Base-by-base conservation (phyloP, 805 yeast species). In the Candida tammaniensis region DNA sequence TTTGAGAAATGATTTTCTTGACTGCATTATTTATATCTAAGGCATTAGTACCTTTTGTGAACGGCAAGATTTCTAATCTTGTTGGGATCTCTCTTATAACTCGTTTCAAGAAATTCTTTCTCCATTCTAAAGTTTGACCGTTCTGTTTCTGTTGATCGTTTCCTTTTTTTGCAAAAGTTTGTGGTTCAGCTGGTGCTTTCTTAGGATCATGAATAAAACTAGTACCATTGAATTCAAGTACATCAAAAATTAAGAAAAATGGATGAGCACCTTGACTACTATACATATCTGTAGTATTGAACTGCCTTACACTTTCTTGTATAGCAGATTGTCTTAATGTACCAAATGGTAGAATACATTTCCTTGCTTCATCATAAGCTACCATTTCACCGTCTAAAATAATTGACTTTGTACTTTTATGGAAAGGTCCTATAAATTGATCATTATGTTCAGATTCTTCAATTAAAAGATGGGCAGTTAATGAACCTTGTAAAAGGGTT, bases 311-410 rank as follows among this genome's bases (percentile, higher is more conserved):
- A 16, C 74, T 54, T 31, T 72, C 78, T 44, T 74, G 76, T 4
- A 73, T 51, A 0, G 91, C 91, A 11, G 85, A 73, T 4, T 82
- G 69, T 51, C 85, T 84, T 18, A 93, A 72, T 1, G 84, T 73
- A 0, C 95, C 94, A 62, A 86, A 86, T 0, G 96, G 95, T 15
- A 88, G 61, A 4, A 86, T 67, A 1, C 61, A 60, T 22, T 72
- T 53, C 37, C 68, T 59, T 29, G 57, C 64, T 34, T 76, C 75
- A 56, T 89, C 96, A 72, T 78, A 88, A 0, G 94, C 86, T 2
- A 91, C 80, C 91, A 91, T 86, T 57, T 91, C 98, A 0, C 98
- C 97, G 59, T 91, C 98, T 4, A 91, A 50, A 5, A 83, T 68
- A 15, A 65, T 43, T 44, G 57, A 54, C 5, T 54, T 52, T 4